Evolutionary conservation across 306 rosid genomes (phyloP), one percentile per base, ranked within the genome.

Genomic region (Betula pendula): DNA sequence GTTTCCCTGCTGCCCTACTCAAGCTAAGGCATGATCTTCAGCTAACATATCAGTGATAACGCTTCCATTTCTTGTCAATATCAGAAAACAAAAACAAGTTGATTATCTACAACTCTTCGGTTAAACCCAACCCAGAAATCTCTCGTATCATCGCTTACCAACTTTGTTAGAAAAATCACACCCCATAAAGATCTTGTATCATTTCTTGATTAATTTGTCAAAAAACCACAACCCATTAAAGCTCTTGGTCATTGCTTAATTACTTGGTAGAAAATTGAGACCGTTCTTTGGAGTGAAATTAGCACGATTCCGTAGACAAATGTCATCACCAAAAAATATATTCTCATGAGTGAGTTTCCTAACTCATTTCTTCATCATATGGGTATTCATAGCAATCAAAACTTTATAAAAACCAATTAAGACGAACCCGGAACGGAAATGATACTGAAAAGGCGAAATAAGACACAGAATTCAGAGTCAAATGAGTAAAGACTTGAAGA

Each of bases 401-500:
- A 63, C 1, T 33, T 33, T 14, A 15, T 33, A 63, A 15, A 43
- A 13, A 12, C 33, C 10, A 63, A 33, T 16, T 10, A 63, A 33
- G 33, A 2, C 69, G 15, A 3, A 63, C 45, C 20, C 69, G 17
- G 31, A 63, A 63, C 6, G 19, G 33, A 3, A 13, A 8, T 68
- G 0, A 70, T 38, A 65, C 33, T 66, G 55, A 79, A 76, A 73
- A 12, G 51, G 3, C 11, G 15, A 7, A 51, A 33, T n/a, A 51
- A 15, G 25, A 27, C 50, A 48, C 33, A 4, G 27, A 76, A 51
- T 55, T 48, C 42, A 68, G 49, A 71, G 56, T 45, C 71, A 70
- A 66, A 72, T 15, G 27, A 75, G 59, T n/a, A 74, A 53, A 22
- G 16, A 71, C 75, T 52, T 20, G 71, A 59, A 50, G 17, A 47